A percentile compares a stretch with the other conserved stretches of the same genome.
phyloP scores from a whole-genome alignment of 2,329 filamentous ascomycete species.

The Dothidotthia symphoricarpi region DNA sequence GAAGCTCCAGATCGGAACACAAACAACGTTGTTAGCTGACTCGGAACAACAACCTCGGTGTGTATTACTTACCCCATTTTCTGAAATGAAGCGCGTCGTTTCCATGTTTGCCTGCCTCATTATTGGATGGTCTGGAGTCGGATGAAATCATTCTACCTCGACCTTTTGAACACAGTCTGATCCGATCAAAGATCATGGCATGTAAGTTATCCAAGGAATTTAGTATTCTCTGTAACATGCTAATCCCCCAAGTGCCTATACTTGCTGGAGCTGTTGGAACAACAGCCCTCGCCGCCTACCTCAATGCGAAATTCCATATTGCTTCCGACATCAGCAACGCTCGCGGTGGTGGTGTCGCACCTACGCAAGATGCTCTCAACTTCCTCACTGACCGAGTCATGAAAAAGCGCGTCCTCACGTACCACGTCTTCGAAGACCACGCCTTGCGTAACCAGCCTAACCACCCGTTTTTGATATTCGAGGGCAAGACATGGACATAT shows the following conservation, averaged over 20 bases:
- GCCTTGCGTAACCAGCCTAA: conserved; percentile 37
- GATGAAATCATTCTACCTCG: background rate
- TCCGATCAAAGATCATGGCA: background rate
- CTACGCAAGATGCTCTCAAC: conserved; percentile 13
- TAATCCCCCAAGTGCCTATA: conserved; percentile 31
- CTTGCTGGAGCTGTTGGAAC: conserved; percentile 29
- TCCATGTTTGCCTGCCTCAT: background rate
- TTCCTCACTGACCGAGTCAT: conserved; percentile 18
- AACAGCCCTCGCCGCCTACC: conserved; percentile 34
- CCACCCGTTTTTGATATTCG: conserved; percentile 38
- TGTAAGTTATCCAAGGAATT: background rate
- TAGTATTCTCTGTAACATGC: conserved; percentile 1
- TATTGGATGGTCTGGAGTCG: background rate
- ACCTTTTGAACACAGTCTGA: background rate
- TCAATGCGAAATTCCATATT: conserved; percentile 40
- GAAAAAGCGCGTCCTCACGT: conserved; percentile 26
- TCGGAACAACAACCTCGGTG: conserved; percentile 10
- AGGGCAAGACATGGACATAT: conserved; percentile 37
- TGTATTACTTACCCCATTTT: conserved; percentile 2
- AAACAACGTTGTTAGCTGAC: conserved; percentile 10
- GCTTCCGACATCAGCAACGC: conserved; percentile 24
- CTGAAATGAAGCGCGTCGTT: background rate
- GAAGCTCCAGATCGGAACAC: background rate
- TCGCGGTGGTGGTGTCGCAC: conserved; percentile 17
- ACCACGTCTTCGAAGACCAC: conserved; percentile 38